These are phyloP conservation scores for Rhinocladiella similis DNA, from an alignment of 2,329 filamentous ascomycete species.

Conservation along the genomic window DNA sequence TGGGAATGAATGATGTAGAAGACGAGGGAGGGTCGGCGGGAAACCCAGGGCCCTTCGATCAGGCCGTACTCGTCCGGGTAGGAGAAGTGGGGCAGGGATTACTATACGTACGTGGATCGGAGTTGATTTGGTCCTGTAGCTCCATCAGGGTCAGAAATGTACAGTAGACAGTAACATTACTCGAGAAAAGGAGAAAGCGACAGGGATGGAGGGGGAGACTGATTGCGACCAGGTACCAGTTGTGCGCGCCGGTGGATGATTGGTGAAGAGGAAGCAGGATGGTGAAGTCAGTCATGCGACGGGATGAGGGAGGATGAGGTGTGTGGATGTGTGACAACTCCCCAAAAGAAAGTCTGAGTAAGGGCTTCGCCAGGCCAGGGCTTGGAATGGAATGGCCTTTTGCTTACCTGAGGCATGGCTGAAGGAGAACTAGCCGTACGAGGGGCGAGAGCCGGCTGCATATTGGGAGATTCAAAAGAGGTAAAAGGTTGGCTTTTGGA, in stretches of 20 bases:
- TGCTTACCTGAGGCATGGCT: conserved; percentile 29
- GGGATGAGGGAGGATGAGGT: conserved; percentile 11
- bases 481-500: background rate
- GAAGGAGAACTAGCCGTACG: conserved; percentile 23
- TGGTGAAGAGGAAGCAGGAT: background rate
- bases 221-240: conserved; percentile 19
- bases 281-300: conserved; percentile 11
- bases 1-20: background rate
- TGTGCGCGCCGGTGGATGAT: background rate
- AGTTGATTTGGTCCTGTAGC: conserved; percentile 25
- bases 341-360: conserved; percentile 21
- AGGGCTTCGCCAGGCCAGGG: conserved; percentile 8
- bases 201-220: conserved; percentile 1
- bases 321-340: conserved; percentile 4
- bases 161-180: conserved; percentile 9
- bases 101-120: conserved; percentile 28
- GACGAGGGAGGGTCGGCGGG: conserved; percentile 2
- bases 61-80: background rate
- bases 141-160: conserved; percentile 24
- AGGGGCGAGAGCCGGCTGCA: conserved; percentile 26
- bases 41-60: conserved; percentile 2
- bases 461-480: conserved; percentile 6
- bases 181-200: conserved; percentile 1
- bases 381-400: conserved; percentile 11
- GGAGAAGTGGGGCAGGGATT: conserved; percentile 23